Percentiles rank a stretch among this genome's conserved stretches.
These are phyloP conservation scores for Penicillium macrosclerotiorum DNA, from an alignment of 495 filamentous ascomycete genomes.

Conservation along the genomic window DNA sequence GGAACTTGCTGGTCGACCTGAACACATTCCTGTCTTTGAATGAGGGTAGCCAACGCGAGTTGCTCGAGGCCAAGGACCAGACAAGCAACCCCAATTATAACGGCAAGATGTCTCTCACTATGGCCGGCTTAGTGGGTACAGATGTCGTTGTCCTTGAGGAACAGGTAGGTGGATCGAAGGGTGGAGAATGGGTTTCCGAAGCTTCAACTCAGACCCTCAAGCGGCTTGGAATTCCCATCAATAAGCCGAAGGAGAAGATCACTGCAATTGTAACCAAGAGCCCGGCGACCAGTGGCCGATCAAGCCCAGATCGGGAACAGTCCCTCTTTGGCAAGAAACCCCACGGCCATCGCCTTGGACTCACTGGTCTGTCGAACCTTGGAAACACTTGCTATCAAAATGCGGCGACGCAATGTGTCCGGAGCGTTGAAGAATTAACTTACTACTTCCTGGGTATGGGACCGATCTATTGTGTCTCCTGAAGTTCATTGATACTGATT, in stretches of 20 bases:
- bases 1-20: constrained; percentile 69
- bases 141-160: constrained; percentile 79
- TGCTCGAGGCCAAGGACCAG: constrained; percentile 66
- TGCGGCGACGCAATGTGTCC: constrained; percentile 89
- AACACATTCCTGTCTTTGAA: constrained; percentile 66
- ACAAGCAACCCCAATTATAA: constrained; percentile 78
- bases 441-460: constrained; percentile 77
- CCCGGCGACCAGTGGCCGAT: constrained; percentile 53
- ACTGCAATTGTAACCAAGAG: constrained; percentile 31
- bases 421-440: constrained; percentile 86
- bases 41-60: constrained; percentile 65
- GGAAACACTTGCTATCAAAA: constrained; percentile 99
- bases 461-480: neutral
- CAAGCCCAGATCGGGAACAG: constrained; percentile 56
- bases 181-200: constrained; percentile 65
- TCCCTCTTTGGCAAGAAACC: constrained; percentile 67
- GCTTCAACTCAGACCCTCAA: constrained; percentile 39
- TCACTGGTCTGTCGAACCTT: constrained; percentile 79
- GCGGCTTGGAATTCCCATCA: constrained; percentile 40
- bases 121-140: constrained; percentile 64
- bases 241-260: constrained; percentile 34
- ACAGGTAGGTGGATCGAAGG: constrained; percentile 50
- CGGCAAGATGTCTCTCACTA: constrained; percentile 58
- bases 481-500: constrained; percentile 10
- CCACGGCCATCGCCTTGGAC: constrained; percentile 50